Percentiles rank a stretch among this genome's conserved stretches.
Evolutionary conservation across 306 rosid species (phyloP).

Genomic region (Psophocarpus tetragonolobus): DNA sequence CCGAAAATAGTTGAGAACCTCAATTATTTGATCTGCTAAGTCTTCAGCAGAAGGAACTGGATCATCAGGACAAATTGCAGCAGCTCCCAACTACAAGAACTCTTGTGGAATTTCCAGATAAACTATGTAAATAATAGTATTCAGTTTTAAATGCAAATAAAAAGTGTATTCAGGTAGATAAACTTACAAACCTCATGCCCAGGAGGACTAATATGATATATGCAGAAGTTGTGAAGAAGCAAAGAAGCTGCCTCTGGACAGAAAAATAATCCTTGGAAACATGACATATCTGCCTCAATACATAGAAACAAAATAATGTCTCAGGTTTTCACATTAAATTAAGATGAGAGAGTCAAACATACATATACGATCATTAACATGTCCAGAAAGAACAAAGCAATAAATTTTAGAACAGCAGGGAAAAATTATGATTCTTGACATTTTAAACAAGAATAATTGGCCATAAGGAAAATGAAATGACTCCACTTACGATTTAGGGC

Average conservation of each 20-base stretch:
- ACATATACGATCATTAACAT: not conserved
- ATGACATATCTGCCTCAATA: constrained; percentile 71
- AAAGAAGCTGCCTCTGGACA: constrained; percentile 93
- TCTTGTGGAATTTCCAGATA: constrained; percentile 71
- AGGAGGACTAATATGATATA: constrained; percentile 93
- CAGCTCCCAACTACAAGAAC: constrained; percentile 98
- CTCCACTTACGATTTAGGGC: constrained; percentile 73
- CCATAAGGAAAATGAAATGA: not conserved
- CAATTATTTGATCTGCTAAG: constrained; percentile 83
- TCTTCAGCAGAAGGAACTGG: constrained; percentile 75
- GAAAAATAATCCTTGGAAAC: constrained; percentile 95
- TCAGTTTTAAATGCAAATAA: constrained; percentile 35
- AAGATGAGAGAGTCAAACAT: not conserved
- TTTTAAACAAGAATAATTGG: not conserved
- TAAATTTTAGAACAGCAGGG: not conserved
- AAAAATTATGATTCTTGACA: not conserved
- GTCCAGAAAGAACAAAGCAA: not conserved
- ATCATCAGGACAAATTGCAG: constrained; percentile 66
- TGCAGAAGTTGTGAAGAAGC: constrained; percentile 94
- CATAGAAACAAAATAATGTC: constrained; percentile 18
- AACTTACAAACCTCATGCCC: constrained; percentile 89
- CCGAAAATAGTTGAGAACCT: constrained; percentile 86
- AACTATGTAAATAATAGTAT: constrained; percentile 59
- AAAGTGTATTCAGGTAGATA: constrained; percentile 32
- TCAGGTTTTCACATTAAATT: constrained; percentile 1